These are phyloP conservation scores for Sphagnum magellanicum DNA, from an alignment of 228 moss, liverwort and hornwort species.

Conservation along the genomic window DNA sequence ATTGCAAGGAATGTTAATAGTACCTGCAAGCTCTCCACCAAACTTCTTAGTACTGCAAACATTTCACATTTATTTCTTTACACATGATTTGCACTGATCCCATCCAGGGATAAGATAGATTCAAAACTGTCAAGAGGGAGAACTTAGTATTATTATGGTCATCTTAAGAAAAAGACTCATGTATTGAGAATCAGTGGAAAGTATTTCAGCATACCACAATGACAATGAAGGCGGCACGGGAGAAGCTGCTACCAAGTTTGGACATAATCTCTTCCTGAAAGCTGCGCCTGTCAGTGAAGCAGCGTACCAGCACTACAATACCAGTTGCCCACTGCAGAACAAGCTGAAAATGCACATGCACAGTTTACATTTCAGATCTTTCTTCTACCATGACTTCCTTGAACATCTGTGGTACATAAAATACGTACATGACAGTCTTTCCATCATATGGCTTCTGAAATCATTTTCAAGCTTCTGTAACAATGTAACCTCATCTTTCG, in stretches of 20 bases:
- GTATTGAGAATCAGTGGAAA: slow-evolving; percentile 2
- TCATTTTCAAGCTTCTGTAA: too few relatives aligned
- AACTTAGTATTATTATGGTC: background rate
- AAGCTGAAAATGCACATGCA: slow-evolving; percentile 30
- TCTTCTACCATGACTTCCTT: background rate
- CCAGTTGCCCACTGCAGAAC: slow-evolving; percentile 68
- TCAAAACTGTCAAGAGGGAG: background rate
- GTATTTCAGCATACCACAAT: slow-evolving; percentile 49
- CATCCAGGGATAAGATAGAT: too few relatives aligned
- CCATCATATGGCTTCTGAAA: too few relatives aligned
- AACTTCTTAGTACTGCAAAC: background rate
- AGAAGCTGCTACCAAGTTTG: slow-evolving; percentile 77
- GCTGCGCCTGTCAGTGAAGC: slow-evolving; percentile 38
- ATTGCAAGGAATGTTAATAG: slow-evolving; percentile 24
- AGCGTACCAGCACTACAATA: slow-evolving; percentile 68
- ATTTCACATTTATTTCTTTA: too few relatives aligned
- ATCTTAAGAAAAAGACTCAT: background rate
- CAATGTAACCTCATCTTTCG: too few relatives aligned
- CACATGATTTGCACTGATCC: too few relatives aligned
- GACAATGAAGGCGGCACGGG: slow-evolving; percentile 54
- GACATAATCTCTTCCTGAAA: slow-evolving; percentile 60
- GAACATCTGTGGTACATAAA: too few relatives aligned
- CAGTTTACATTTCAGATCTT: background rate
- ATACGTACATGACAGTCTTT: too few relatives aligned
- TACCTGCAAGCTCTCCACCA: slow-evolving; percentile 9